Base-by-base conservation (phyloP, 1,284 basidiomycete species). In the Papiliotrema flavescens region DNA sequence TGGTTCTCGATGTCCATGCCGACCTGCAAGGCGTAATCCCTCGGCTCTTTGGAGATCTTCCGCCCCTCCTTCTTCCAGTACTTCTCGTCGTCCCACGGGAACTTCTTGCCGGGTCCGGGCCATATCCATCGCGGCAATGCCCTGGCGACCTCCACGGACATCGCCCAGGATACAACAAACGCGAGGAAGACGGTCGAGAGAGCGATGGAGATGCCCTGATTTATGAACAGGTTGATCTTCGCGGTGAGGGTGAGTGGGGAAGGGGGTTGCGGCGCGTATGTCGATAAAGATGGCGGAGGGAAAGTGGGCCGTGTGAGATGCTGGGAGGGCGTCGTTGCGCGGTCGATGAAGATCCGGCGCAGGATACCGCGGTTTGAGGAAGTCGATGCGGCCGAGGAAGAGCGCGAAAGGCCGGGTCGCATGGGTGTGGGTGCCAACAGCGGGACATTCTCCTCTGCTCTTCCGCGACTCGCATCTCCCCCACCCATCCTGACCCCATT, bases 1-100 rank as follows among this genome's bases (percentile, higher is more conserved):
- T 83, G 81, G 62, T 84, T 78, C 51, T 80, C 73, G 45, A 84
- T 82, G 57, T 83, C 81, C 66, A 82, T 81, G 2, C 83, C 83
- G 43, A 80, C 78, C 47, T 76, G 74, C 22, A 66, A 66, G 0
- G 83, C 83, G 68, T 85, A 85, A 74, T 83, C 82, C 39, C 70
- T 67, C 2, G 82, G 80, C 58, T 83, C 81, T 57, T 82, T 83
- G 55, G 77, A 76, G 35, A 83, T 74, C 55, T 78, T 77, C 54
- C 73, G 61, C 24, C 67, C 79, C 55, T 81, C 79, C 42, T 78
- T 75, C 54, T 68, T 68, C 79, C 80, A 82, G 51, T 79, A 75
- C 37, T 67, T 63, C 4, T 76, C 74, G 46, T 81, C 75, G 61
- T 85, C 83, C 83, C 83, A 84, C 3, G 68, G 69, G 36, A 79